Evolutionary conservation across 371 early-diverging fungal species (phyloP).

Genomic region (Apophysomyces ossiformis): DNA sequence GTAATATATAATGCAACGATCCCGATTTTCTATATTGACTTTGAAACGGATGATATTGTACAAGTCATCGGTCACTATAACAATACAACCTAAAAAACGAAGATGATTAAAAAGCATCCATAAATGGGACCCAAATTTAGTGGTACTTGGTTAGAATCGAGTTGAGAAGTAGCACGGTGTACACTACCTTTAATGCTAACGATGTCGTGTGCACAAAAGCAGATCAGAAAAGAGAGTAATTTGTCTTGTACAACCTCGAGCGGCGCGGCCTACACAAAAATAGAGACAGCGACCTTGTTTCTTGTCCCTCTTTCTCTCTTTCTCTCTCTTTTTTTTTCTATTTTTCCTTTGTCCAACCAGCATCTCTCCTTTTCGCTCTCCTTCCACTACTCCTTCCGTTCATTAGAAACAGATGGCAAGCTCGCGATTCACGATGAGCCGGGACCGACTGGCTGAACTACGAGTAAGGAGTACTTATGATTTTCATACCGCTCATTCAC

Average conservation of each 20-base stretch:
- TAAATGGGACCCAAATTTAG: not conserved
- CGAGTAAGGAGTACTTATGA: constrained; percentile 29
- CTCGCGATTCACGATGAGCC: constrained; percentile 58
- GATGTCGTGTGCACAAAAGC: constrained; percentile 8
- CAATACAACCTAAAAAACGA: too few relatives aligned
- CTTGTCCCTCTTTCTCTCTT: constrained; percentile 17
- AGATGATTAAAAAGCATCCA: too few relatives aligned
- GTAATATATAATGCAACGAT: too few relatives aligned
- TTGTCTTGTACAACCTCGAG: constrained; percentile 14
- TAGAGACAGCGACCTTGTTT: constrained; percentile 14
- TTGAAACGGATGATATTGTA: too few relatives aligned
- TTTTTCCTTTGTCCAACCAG: constrained; percentile 21
- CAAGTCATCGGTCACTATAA: too few relatives aligned
- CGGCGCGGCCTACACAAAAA: constrained; percentile 10
- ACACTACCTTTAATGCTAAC: constrained; percentile 2
- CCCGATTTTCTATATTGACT: too few relatives aligned
- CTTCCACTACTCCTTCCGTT: constrained; percentile 29
- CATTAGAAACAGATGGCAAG: constrained; percentile 35
- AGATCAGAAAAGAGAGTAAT: constrained; percentile 8
- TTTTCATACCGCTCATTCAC: constrained; percentile 3
- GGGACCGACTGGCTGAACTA: constrained; percentile 56
- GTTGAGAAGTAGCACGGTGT: constrained; percentile 1
- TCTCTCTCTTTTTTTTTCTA: constrained; percentile 13
- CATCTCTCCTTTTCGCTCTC: constrained; percentile 13
- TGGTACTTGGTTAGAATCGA: not conserved